Evolutionary conservation across 148 eudicot species (phyloP).

Genomic region (Arctostaphylos glauca): DNA sequence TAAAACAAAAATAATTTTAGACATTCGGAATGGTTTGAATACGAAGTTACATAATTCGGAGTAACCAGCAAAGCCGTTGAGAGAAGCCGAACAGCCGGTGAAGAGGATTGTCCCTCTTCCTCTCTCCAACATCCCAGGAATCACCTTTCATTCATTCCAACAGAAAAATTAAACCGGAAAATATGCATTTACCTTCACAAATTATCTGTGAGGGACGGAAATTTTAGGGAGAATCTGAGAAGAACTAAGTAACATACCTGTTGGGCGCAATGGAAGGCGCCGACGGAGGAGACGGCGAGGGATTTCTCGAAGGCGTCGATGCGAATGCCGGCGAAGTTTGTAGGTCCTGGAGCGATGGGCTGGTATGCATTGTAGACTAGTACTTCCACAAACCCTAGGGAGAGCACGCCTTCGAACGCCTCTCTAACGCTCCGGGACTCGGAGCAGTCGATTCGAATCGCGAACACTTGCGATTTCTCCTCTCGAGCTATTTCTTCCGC

Average conservation of each 20-base stretch:
- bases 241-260: constrained; percentile 35
- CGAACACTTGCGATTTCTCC: constrained; percentile 77
- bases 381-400: constrained; percentile 80
- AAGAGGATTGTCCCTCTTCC: constrained; percentile 81
- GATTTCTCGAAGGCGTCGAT: constrained; percentile 62
- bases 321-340: constrained; percentile 47
- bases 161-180: background rate
- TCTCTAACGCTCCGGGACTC: constrained; percentile 57
- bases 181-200: no score
- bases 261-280: constrained; percentile 86
- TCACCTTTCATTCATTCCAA: constrained; percentile 36
- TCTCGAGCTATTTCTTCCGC: constrained; percentile 93
- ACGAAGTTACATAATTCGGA: constrained; percentile 57
- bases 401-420: constrained; percentile 82
- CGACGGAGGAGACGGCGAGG: constrained; percentile 68
- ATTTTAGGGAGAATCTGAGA: no score
- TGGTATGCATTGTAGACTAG: constrained; percentile 82
- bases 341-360: constrained; percentile 37
- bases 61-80: constrained; percentile 66
- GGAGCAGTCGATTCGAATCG: constrained; percentile 84
- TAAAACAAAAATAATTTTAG: no score
- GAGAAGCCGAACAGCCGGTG: constrained; percentile 91
- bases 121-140: constrained; percentile 79
- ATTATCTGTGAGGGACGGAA: no score
- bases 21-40: background rate